Conservation (phyloP, 306 rosid genomes). For the Herpetospermum pedunculosum region DNA sequence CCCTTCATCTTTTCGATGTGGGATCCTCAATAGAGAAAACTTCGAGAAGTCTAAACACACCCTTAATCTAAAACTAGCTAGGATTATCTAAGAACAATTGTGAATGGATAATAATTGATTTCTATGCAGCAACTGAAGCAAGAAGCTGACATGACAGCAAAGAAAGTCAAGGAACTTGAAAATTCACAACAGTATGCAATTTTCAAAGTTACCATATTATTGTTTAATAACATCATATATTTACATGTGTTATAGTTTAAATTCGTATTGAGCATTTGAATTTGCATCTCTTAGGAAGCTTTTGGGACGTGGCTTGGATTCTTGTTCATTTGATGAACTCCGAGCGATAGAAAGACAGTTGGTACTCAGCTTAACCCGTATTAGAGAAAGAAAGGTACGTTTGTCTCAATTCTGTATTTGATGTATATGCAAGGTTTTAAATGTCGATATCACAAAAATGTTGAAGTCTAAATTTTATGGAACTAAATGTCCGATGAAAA, state of each 20-base stretch:
- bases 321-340: constrained; percentile 44
- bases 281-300: constrained; percentile 33
- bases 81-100: no score
- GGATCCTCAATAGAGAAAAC: no score
- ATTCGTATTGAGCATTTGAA: not conserved
- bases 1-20: no score
- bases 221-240: not conserved
- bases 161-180: constrained; percentile 44
- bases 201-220: not conserved
- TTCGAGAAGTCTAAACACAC: no score
- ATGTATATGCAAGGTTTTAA: no score
- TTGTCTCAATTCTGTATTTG: not conserved
- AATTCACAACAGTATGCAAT: constrained; percentile 30
- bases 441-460: no score
- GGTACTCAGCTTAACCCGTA: constrained; percentile 23
- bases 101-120: no score
- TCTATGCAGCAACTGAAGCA: constrained; percentile 40
- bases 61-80: no score
- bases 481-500: no score
- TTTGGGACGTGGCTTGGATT: constrained; percentile 32
- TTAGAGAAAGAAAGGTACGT: constrained; percentile 46
- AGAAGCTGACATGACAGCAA: constrained; percentile 28
- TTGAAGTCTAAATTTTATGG: no score
- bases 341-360: constrained; percentile 27
- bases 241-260: not conserved